Conservation (phyloP, 208 protist species). For the Crithidia bombi region DNA sequence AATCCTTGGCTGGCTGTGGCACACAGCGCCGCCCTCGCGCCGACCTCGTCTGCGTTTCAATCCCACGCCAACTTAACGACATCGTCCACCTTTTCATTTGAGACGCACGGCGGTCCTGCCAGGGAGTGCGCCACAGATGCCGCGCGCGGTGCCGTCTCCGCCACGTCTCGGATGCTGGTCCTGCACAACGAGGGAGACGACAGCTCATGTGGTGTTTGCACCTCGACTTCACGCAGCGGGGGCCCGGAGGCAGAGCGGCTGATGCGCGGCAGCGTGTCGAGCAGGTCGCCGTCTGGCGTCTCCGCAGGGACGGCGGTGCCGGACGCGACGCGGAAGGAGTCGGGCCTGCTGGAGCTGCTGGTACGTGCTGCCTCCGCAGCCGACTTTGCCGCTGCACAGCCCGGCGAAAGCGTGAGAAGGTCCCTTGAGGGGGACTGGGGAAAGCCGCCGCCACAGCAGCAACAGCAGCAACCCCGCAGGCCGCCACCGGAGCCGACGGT, state of each 20-base stretch:
- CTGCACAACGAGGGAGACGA: slow-evolving; percentile 2
- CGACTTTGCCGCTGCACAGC: not conserved
- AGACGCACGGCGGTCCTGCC: not conserved
- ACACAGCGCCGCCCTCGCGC: not conserved
- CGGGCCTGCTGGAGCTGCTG: slow-evolving; percentile 6
- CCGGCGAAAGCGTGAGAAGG: not conserved
- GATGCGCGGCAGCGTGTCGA: not conserved
- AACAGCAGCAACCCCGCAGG: too few relatives aligned
- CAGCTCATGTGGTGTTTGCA: not conserved
- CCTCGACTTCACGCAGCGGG: not conserved
- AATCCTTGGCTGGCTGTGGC: not conserved
- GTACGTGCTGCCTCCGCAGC: slow-evolving; percentile 7
- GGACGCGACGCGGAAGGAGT: not conserved
- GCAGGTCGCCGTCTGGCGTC: not conserved
- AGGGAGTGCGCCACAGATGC: not conserved
- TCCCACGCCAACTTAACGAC: not conserved
- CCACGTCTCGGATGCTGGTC: slow-evolving; percentile 1
- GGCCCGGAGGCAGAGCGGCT: too few relatives aligned
- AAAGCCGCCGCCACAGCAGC: too few relatives aligned
- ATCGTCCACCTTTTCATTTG: not conserved
- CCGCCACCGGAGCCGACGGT: not conserved
- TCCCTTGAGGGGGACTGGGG: too few relatives aligned
- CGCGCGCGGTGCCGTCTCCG: not conserved
- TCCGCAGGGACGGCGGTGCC: slow-evolving; percentile 1
- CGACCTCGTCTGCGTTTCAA: not conserved